These are phyloP conservation scores for Boechera stricta DNA, from an alignment of 345 rosid genomes.

Conservation along the genomic window DNA sequence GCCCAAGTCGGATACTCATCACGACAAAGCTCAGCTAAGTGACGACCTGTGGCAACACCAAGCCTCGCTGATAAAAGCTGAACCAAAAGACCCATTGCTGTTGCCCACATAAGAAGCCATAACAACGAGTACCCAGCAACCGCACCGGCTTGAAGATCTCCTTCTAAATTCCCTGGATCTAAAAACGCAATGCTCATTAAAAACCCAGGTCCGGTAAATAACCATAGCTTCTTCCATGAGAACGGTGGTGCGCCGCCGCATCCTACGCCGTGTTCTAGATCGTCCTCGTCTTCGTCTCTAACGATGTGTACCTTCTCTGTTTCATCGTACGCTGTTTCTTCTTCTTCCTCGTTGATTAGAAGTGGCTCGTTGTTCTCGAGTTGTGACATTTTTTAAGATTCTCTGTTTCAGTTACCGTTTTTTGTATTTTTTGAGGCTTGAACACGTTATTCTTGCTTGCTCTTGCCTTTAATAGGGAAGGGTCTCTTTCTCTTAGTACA, in stretches of 20 bases:
- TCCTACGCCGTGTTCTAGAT: slow-evolving; percentile 35
- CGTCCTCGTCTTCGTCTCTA: slow-evolving; percentile 48
- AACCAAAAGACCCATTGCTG: slow-evolving; percentile 90
- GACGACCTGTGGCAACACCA: slow-evolving; percentile 91
- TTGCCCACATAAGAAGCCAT: slow-evolving; percentile 93
- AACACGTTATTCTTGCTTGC: slow-evolving; percentile 12
- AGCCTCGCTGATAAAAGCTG: slow-evolving; percentile 89
- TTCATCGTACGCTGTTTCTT: slow-evolving; percentile 65
- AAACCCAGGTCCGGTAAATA: slow-evolving; percentile 95
- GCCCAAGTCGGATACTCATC: slow-evolving; percentile 96
- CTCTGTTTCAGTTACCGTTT: slow-evolving; percentile 14
- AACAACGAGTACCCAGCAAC: slow-evolving; percentile 91
- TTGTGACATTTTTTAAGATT: slow-evolving; percentile 25
- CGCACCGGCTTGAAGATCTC: slow-evolving; percentile 95
- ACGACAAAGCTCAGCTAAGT: slow-evolving; percentile 91
- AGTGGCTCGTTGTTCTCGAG: slow-evolving; percentile 34
- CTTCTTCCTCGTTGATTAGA: slow-evolving; percentile 30
- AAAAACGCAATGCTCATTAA: slow-evolving; percentile 93
- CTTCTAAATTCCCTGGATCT: slow-evolving; percentile 96
- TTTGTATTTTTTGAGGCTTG: not conserved
- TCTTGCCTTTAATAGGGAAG: too few relatives aligned
- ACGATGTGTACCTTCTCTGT: slow-evolving; percentile 75
- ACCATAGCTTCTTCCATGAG: slow-evolving; percentile 92
- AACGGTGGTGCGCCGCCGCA: slow-evolving; percentile 67
- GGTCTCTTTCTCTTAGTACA: not conserved